Evolutionary conservation across 768 basidiomycete species (phyloP).

Genomic region (Chalciporus chontae): DNA sequence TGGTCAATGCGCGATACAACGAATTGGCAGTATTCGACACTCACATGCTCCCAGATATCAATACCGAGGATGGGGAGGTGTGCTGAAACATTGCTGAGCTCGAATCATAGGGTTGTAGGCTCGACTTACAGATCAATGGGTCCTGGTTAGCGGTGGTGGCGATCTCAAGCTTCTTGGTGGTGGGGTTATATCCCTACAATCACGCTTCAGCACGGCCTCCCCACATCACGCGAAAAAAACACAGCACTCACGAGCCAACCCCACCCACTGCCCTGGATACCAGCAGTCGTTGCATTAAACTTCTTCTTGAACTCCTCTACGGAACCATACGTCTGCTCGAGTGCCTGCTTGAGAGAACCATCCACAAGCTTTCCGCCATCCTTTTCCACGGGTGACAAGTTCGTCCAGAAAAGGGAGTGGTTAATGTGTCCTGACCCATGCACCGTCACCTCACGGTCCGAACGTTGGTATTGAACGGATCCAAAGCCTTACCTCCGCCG

Average conservation of each 20-base stretch:
- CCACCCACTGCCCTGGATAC: conserved; percentile 97
- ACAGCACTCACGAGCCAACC: conserved; percentile 81
- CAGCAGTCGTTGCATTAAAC: conserved; percentile 85
- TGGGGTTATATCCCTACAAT: conserved; percentile 62
- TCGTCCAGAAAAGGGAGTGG: conserved; percentile 97
- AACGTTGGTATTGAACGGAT: background rate
- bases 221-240: background rate
- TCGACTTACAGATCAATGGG: conserved; percentile 63
- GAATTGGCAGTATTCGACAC: conserved; percentile 29
- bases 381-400: conserved; percentile 70
- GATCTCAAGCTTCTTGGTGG: conserved; percentile 76
- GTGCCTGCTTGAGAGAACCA: conserved; percentile 71
- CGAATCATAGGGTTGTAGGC: background rate
- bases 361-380: conserved; percentile 63
- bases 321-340: conserved; percentile 81
- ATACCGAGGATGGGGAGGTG: conserved; percentile 92
- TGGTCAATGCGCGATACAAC: background rate
- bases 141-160: conserved; percentile 97
- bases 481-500: conserved; percentile 66
- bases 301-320: conserved; percentile 82
- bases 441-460: background rate
- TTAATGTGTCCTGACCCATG: conserved; percentile 77
- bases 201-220: background rate
- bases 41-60: conserved; percentile 94
- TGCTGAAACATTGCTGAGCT: conserved; percentile 39